Evolutionary conservation across 179 eudicot genomes (phyloP).

Genomic region (Heliamphora pulchella): DNA sequence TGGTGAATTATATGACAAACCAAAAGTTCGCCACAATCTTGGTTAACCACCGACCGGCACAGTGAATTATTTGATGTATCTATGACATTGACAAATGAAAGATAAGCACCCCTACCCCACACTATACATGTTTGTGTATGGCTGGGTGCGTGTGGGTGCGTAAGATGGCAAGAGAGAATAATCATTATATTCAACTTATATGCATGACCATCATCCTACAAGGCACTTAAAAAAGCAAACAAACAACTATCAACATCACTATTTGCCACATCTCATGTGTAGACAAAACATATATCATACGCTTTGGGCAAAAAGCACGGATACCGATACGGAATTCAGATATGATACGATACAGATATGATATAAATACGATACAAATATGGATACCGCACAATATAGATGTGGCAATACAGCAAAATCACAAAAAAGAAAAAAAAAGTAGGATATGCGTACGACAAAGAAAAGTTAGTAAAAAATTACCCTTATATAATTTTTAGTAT

Average conservation of each 20-base stretch:
- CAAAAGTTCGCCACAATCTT: not conserved
- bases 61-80: not conserved
- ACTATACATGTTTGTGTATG: not conserved
- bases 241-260: not conserved
- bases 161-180: not conserved
- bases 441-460: no score
- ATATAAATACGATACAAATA: no score
- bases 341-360: no score
- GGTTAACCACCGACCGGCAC: not conserved
- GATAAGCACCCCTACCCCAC: not conserved
- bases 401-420: no score
- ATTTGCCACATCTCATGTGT: not conserved
- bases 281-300: not conserved
- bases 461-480: no score
- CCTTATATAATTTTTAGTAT: no score
- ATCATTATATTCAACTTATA: constrained; percentile 2
- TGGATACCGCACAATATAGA: no score
- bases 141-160: not conserved
- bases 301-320: not conserved
- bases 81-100: not conserved
- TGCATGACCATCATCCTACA: not conserved
- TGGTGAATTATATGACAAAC: not conserved
- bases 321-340: no score
- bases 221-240: not conserved
- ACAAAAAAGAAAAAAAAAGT: no score